phyloP scores from a whole-genome alignment of 371 early-diverging fungal species.

The Mycotypha africana region DNA sequence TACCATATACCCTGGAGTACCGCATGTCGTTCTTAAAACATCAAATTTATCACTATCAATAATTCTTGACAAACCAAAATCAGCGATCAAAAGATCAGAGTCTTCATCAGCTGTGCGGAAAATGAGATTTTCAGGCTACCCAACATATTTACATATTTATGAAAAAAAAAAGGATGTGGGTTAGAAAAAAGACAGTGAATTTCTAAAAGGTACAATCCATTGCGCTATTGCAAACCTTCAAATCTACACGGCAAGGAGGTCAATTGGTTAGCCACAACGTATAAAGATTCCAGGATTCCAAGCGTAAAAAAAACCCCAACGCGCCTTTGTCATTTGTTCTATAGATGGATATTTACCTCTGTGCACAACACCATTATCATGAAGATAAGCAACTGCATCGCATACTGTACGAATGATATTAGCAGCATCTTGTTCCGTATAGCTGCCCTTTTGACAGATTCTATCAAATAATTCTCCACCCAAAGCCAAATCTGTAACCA shows the following conservation, averaged over 20 bases:
- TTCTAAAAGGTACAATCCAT: not conserved
- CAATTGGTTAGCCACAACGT: not conserved
- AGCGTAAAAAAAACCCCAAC: too few species aligned
- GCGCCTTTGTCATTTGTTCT: too few species aligned
- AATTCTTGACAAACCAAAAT: slow-evolving; percentile 79
- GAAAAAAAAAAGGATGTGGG: too few species aligned
- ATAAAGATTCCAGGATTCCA: too few species aligned
- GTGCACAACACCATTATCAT: slow-evolving; percentile 80
- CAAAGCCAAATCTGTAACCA: slow-evolving; percentile 80
- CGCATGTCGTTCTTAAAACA: slow-evolving; percentile 73
- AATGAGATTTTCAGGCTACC: slow-evolving; percentile 76
- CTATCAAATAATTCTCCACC: slow-evolving; percentile 90
- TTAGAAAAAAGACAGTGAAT: not conserved
- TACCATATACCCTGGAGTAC: slow-evolving; percentile 80
- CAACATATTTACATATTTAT: slow-evolving; percentile 9
- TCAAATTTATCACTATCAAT: slow-evolving; percentile 71
- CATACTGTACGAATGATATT: slow-evolving; percentile 68
- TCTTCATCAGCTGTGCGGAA: slow-evolving; percentile 67
- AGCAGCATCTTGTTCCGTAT: slow-evolving; percentile 80
- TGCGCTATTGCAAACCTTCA: slow-evolving; percentile 25
- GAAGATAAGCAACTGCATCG: slow-evolving; percentile 78
- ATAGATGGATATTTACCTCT: slow-evolving; percentile 52
- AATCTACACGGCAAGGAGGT: slow-evolving; percentile 8
- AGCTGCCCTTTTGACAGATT: slow-evolving; percentile 68
- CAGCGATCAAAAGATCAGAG: slow-evolving; percentile 71